Base-by-base conservation (phyloP, 2,329 filamentous ascomycete species). In the Fusarium domesticum region DNA sequence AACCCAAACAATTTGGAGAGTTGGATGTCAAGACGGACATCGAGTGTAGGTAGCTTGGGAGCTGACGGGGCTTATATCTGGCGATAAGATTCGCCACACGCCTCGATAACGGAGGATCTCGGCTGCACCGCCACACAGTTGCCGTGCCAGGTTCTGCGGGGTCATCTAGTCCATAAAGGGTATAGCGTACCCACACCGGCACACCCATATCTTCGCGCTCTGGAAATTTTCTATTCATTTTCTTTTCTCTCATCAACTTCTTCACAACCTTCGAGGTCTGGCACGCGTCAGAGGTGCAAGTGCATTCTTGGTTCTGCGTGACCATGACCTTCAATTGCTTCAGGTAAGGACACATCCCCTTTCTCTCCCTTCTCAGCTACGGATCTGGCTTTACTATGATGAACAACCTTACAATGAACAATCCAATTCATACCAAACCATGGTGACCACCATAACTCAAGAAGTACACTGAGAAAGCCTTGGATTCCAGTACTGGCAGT, bases 401-500 rank as follows among this genome's bases (percentile, higher is more conserved):
- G 66, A 65, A 28, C 54, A 43, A 58, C 38, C 49, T 55, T 55
- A 56, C 64, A 67, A n/a, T 66, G 75, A 80, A 80, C 77, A 81
- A 81, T 81, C 78, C 78, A 81, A 81, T 69, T 75, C 77, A 75
- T 76, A 81, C 77, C 66, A 71, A 61, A 64, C 64, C 68, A 73
- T 81, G 78, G 77, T 77, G 77, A 80, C 65, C 30, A 56, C 60
- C 49, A 53, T 67, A 62, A 66, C 67, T 68, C 68, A 74, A 76
- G 68, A 75, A 75, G 72, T 73, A 75, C 69, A 60, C 77, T 81
- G 78, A 81, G 72, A 75, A 74, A 59, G 53, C 56, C 56, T 44
- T 56, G 50, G 42, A 60, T 37, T 42, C 37, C 47, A 41, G 43
- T 46, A 47, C 41, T 42, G 45, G 48, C 39, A 49, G 43, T 41